Evolutionary conservation across 1,284 basidiomycete genomes (phyloP), one percentile per base, ranked within the genome.

Genomic region (Anthracocystis panici-leucophaei): DNA sequence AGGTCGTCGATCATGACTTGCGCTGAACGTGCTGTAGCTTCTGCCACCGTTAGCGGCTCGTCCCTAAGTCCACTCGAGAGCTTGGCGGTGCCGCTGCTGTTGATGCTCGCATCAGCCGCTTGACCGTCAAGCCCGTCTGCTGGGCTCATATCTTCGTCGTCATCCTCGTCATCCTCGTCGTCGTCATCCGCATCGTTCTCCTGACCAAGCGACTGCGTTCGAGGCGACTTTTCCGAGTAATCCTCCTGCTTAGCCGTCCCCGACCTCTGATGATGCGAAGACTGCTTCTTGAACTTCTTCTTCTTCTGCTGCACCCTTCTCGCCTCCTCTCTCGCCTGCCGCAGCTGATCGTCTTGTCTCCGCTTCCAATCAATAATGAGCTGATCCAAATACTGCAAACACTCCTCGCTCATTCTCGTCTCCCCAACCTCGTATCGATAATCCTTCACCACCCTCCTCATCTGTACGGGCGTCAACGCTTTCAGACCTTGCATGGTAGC

Each of bases 361-460:
- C 92, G 88, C 86, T 97, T 94, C 96, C 96, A 98, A 83, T 98
- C 95, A 80, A 93, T 93, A 85, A 97, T 94, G 12, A 97, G 87
- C 81, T 97, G 95, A 5, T 91, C 92, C 27, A 99, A 89, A 82
- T 98, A 98, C 86, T 97, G 93, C 51, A 90, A 87, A 82, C 95
- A 98, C 84, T 99, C 96, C 25, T 97, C 94, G 7, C 91, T 92
- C 93, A 99, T 97, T 68, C 89, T 89, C 2, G 90, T 88, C 86
- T 99, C 96, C 81, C 92, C 92, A 54, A 97, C 92, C 87, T 98
- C 95, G 84, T 93, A 98, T 77, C 92, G 92, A 87, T 99, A 99
- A 80, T 98, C 95, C 53, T 91, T 90, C 23, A 95, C 92, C 29
- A 94, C 94, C 40, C 93, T 90, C 51, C 94, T 91, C 91, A 99